These are phyloP conservation scores for Aquilaria agallochum DNA, from an alignment of 441 rosid species.

Conservation along the genomic window DNA sequence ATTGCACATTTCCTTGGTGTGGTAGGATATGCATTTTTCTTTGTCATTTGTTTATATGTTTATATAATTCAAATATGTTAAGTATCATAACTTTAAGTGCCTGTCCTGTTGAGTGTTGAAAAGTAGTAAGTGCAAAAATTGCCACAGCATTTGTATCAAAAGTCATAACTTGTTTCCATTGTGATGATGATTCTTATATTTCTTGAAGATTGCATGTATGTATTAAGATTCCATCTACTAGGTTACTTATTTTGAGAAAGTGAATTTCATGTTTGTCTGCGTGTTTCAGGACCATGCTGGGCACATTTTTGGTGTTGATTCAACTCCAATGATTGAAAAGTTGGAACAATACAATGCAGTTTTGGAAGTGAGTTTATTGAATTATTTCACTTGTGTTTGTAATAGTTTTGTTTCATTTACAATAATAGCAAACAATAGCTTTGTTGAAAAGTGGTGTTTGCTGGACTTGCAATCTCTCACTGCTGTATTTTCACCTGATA, in stretches of 20 bases:
- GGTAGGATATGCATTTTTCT: slow-evolving; percentile 39
- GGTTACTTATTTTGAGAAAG: not conserved
- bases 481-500: too few relatives aligned
- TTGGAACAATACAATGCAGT: slow-evolving; percentile 83
- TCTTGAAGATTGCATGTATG: slow-evolving; percentile 5
- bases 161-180: slow-evolving; percentile 2
- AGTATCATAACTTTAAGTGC: too few relatives aligned
- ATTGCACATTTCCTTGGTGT: slow-evolving; percentile 98
- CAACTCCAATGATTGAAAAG: slow-evolving; percentile 78
- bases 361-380: slow-evolving; percentile 58
- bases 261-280: slow-evolving; percentile 12
- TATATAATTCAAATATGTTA: not conserved
- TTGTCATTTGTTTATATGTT: slow-evolving; percentile 12
- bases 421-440: too few relatives aligned
- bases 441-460: too few relatives aligned
- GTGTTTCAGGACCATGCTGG: slow-evolving; percentile 91
- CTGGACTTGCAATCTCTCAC: too few relatives aligned
- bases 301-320: slow-evolving; percentile 91
- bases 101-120: too few relatives aligned
- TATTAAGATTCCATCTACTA: not conserved
- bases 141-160: not conserved
- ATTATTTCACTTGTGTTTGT: not conserved
- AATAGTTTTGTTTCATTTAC: not conserved
- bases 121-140: not conserved
- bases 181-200: not conserved